phyloP scores from a whole-genome alignment of 306 rosid genomes.

The Prunus mongolica region DNA sequence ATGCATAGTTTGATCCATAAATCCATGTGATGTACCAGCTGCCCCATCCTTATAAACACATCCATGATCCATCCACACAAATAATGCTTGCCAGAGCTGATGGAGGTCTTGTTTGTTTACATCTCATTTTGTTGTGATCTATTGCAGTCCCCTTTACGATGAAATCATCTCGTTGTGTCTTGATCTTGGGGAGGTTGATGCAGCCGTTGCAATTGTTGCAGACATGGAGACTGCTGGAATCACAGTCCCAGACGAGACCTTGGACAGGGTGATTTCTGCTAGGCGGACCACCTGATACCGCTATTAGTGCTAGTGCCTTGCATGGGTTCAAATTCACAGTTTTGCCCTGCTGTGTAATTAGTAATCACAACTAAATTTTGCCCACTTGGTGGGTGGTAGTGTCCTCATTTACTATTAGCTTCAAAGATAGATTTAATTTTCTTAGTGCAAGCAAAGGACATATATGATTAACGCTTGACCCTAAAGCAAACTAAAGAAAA shows the following conservation, averaged over 20 bases:
- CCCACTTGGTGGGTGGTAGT: background rate
- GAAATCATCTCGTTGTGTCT: slow-evolving; percentile 73
- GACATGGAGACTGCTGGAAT: slow-evolving; percentile 85
- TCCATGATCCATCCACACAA: background rate
- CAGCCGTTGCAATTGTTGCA: slow-evolving; percentile 92
- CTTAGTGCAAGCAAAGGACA: background rate
- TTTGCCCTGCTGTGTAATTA: background rate
- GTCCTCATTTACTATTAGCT: background rate
- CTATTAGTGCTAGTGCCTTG: slow-evolving; percentile 15
- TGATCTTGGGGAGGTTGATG: slow-evolving; percentile 88
- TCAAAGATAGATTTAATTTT: background rate
- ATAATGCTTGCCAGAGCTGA: background rate
- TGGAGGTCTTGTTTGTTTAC: slow-evolving; percentile 9
- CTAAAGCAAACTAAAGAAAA: background rate
- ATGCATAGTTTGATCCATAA: no score
- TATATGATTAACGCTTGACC: background rate
- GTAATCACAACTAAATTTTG: background rate
- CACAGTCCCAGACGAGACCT: slow-evolving; percentile 69
- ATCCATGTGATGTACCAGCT: no score
- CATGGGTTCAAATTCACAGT: background rate
- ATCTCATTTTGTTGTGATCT: slow-evolving; percentile 12
- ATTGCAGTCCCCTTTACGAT: slow-evolving; percentile 74
- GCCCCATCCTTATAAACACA: background rate
- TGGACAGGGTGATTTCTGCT: slow-evolving; percentile 78
- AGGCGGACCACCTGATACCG: slow-evolving; percentile 33